Conservation (phyloP, 1,284 basidiomycete genomes). For the Bjerkandera adusta region DNA sequence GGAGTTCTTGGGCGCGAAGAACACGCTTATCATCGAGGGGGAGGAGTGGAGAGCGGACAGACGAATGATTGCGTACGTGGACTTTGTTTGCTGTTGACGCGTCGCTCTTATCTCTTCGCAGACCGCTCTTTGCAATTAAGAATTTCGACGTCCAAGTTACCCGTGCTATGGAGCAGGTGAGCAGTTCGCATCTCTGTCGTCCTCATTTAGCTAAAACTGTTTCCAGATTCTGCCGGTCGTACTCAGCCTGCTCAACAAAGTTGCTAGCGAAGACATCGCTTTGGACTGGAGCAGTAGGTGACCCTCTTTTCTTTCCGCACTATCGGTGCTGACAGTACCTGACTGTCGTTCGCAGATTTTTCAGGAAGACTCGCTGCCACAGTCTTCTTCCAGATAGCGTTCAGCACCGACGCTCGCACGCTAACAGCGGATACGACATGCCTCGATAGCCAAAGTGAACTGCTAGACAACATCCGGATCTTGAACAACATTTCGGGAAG, state of each 20-base stretch:
- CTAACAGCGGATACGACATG: conserved; percentile 14
- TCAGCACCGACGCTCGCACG: conserved; percentile 13
- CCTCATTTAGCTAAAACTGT: background rate
- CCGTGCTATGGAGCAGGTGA: conserved; percentile 20
- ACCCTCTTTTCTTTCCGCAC: background rate
- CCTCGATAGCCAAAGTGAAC: conserved; percentile 7
- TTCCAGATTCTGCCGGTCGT: conserved; percentile 16
- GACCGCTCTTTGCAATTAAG: conserved; percentile 17
- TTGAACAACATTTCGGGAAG: conserved; percentile 17
- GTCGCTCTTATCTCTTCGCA: conserved; percentile 2
- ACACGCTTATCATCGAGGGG: conserved; percentile 20
- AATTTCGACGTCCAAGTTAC: conserved; percentile 20
- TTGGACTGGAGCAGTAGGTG: conserved; percentile 22
- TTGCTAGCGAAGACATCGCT: conserved; percentile 9
- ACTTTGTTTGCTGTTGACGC: background rate
- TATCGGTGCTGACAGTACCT: background rate
- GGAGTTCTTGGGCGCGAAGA: conserved; percentile 22
- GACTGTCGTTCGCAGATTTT: conserved; percentile 14
- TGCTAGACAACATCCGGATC: conserved; percentile 11
- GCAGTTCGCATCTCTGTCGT: background rate
- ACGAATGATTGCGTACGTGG: conserved; percentile 18
- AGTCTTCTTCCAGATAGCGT: conserved; percentile 19
- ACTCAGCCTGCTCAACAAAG: conserved; percentile 10
- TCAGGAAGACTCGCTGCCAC: conserved; percentile 17
- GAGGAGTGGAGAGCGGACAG: conserved; percentile 19